Evolutionary conservation across 495 filamentous ascomycete species (phyloP).

Genomic region (Cercophora newfieldiana): DNA sequence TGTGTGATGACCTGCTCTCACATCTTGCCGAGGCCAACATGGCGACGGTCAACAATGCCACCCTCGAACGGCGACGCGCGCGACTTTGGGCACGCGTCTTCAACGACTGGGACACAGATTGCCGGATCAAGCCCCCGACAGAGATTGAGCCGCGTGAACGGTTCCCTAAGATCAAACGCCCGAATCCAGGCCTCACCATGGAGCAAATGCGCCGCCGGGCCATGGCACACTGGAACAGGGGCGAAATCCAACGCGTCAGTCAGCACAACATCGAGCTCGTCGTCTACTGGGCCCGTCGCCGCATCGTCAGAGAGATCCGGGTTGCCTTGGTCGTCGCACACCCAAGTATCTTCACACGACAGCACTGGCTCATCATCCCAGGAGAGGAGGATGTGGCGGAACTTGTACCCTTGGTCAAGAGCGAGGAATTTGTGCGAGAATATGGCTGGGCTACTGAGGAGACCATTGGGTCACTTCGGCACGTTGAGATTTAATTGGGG

Average conservation of each 20-base stretch:
- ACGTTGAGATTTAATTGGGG: not conserved
- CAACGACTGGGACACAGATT: not conserved
- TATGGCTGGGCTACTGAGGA: not conserved
- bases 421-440: not conserved
- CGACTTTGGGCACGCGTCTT: not conserved
- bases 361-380: not conserved
- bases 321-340: not conserved
- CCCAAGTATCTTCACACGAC: not conserved
- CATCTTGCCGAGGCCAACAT: not conserved
- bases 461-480: not conserved
- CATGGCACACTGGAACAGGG: not conserved
- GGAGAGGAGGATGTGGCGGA: not conserved
- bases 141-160: not conserved
- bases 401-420: not conserved
- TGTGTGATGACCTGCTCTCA: not conserved
- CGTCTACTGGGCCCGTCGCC: not conserved
- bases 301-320: not conserved
- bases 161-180: not conserved
- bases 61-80: not conserved
- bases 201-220: not conserved
- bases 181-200: not conserved
- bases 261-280: not conserved
- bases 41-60: not conserved
- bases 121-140: not conserved
- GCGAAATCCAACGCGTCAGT: not conserved